Percentiles rank a stretch among this genome's conserved stretches.
phyloP scores from a whole-genome alignment of 2,329 filamentous ascomycete genomes.

The Epichloe festucae region DNA sequence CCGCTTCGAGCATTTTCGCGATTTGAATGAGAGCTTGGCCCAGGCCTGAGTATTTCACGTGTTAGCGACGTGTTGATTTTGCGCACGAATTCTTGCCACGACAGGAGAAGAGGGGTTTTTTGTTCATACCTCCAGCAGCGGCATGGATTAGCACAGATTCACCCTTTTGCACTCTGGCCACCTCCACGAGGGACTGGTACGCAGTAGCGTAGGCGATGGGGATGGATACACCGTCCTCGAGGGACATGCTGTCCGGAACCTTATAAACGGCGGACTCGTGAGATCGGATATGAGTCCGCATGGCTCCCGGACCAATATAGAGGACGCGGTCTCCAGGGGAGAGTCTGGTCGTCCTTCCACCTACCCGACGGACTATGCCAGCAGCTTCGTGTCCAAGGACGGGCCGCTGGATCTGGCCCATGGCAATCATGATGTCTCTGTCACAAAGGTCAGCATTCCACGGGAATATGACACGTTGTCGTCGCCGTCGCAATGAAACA shows the following conservation, averaged over 20 bases:
- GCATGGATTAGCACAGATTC: slow-evolving; percentile 19
- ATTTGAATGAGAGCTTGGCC: slow-evolving; percentile 6
- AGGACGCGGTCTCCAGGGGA: neutral
- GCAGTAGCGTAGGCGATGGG: neutral
- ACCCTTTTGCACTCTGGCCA: slow-evolving; percentile 16
- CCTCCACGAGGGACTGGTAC: neutral
- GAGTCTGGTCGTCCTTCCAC: neutral
- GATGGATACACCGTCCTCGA: neutral
- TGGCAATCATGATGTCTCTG: neutral
- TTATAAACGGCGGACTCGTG: neutral
- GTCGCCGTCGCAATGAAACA: no score
- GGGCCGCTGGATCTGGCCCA: neutral
- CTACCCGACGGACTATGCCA: neutral
- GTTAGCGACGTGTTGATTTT: no score
- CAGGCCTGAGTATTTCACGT: neutral
- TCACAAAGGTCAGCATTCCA: no score
- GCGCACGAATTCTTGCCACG: no score
- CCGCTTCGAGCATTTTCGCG: slow-evolving; percentile 1
- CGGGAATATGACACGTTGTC: no score
- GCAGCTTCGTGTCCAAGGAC: neutral
- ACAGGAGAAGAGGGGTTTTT: no score
- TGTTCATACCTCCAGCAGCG: slow-evolving; percentile 6
- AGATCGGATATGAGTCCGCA: neutral
- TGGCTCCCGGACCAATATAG: neutral
- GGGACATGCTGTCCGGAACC: neutral